Conservation (phyloP, 116 monocot species). For the Cymodocea nodosa region DNA sequence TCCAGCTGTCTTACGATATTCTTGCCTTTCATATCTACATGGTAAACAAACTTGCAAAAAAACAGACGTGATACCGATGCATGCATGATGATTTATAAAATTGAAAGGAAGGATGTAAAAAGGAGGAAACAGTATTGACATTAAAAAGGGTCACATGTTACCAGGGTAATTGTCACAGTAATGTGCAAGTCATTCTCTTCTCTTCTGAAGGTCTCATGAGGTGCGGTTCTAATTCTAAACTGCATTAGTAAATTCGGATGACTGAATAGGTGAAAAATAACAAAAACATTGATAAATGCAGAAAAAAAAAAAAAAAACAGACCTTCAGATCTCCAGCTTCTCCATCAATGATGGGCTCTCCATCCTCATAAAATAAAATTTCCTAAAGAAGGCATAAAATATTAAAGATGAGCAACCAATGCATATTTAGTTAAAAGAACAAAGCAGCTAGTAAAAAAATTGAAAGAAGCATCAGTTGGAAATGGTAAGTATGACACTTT, state of each 20-base stretch:
- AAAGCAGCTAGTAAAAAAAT: too few species aligned
- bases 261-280: background rate
- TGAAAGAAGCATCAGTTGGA: too few species aligned
- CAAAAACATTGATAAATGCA: background rate
- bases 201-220: constrained; percentile 73
- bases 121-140: background rate
- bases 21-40: too few species aligned
- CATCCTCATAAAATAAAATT: constrained; percentile 88
- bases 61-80: background rate
- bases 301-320: constrained; percentile 75
- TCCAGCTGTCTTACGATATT: too few species aligned
- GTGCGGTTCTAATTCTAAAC: constrained; percentile 84
- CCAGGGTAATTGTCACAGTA: constrained; percentile 87
- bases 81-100: background rate
- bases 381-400: constrained; percentile 30
- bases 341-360: constrained; percentile 93
- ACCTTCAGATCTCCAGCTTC: too few species aligned
- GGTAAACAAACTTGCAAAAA: background rate
- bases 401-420: too few species aligned
- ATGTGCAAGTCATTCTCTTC: constrained; percentile 88
- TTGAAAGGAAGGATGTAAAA: background rate
- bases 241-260: constrained; percentile 21
- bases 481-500: too few species aligned
- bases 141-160: constrained; percentile 14
- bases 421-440: too few species aligned